Base-by-base conservation (phyloP, 2,329 filamentous ascomycete genomes). In the Calycina marina region DNA sequence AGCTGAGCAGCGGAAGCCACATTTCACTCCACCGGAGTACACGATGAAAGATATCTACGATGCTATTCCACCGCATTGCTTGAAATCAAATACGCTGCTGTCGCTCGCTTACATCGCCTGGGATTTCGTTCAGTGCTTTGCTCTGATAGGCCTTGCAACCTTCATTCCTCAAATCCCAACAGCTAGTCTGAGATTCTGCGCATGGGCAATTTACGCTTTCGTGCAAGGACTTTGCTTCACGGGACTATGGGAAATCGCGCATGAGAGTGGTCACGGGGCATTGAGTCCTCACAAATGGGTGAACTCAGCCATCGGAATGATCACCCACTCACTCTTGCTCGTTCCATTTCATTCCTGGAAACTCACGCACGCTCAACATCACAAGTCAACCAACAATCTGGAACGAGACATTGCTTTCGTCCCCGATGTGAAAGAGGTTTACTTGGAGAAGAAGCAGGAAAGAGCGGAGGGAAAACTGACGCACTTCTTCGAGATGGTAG, bases 341-440 rank as follows among this genome's bases (percentile, higher is more conserved):
- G 73, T 77, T 3, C 77, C 77, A 2, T 82, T 72, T 56, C 79
- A 77, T 58, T 71, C 67, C 32, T 82, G 77, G 76, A 73, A 76
- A 56, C 74, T 71, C 56, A 75, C 69, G 17, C 77, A 82, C 54
- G 63, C 67, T 36, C 63, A 72, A 20, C 77, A 82, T 55, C 77
- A 82, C 56, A 67, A 67, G 42, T 75, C 69, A 56, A 72, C 70
- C 31, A 71, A 71, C 42, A 66, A 78, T 58, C 71, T 77, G 58
- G 65, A 71, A 40, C 72, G 71, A 58, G 73, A 78, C 52, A 75
- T 72, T 54, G 70, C 65, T 22, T 75, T 73, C 38, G 70, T 75
- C 9, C 71, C 71, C 22, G 51, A 54, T 40, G 64, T 58, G 2
- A 49, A 53, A 28, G 47, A 52, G 34, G 43, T 34, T n/a, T 49